Evolutionary conservation across 2,329 filamentous ascomycete species (phyloP).

Genomic region (Aspergillus sp.): DNA sequence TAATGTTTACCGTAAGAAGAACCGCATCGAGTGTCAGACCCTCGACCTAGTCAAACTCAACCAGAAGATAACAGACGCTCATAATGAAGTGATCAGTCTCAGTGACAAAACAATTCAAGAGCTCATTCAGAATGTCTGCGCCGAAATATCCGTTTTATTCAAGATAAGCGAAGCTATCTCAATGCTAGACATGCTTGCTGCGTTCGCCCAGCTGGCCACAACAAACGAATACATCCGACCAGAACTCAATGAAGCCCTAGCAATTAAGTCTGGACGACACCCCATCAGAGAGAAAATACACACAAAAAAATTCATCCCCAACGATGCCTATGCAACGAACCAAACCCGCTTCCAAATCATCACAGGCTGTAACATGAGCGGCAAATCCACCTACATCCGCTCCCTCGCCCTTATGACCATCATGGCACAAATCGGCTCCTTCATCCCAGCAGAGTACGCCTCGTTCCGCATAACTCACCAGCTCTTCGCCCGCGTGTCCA

Average conservation of each 20-base stretch:
- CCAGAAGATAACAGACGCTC: conserved; percentile 72
- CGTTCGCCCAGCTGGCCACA: conserved; percentile 73
- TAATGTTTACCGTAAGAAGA: conserved; percentile 71
- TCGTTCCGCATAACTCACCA: conserved; percentile 77
- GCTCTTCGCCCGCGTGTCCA: conserved; percentile 83
- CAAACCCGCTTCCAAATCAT: conserved; percentile 87
- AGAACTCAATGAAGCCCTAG: conserved; percentile 66
- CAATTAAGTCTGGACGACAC: conserved; percentile 73
- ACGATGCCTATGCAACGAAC: conserved; percentile 82
- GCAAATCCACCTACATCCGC: conserved; percentile 93
- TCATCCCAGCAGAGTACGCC: conserved; percentile 83
- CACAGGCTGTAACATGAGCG: conserved; percentile 97
- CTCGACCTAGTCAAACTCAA: conserved; percentile 80
- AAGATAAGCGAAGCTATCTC: conserved; percentile 82
- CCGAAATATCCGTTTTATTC: conserved; percentile 72
- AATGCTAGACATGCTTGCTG: conserved; percentile 79
- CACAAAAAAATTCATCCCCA: conserved; percentile 71
- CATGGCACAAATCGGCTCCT: conserved; percentile 92
- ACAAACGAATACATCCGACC: conserved; percentile 68
- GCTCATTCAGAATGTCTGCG: conserved; percentile 70
- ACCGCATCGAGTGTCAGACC: conserved; percentile 84
- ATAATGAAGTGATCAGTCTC: conserved; percentile 78
- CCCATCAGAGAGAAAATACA: conserved; percentile 76
- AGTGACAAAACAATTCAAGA: conserved; percentile 75
- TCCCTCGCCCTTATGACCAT: conserved; percentile 79